Percentiles rank a stretch among this genome's conserved stretches.
These are phyloP conservation scores for Fereydounia khargensis DNA, from an alignment of 1,284 basidiomycete genomes.

Conservation along the genomic window DNA sequence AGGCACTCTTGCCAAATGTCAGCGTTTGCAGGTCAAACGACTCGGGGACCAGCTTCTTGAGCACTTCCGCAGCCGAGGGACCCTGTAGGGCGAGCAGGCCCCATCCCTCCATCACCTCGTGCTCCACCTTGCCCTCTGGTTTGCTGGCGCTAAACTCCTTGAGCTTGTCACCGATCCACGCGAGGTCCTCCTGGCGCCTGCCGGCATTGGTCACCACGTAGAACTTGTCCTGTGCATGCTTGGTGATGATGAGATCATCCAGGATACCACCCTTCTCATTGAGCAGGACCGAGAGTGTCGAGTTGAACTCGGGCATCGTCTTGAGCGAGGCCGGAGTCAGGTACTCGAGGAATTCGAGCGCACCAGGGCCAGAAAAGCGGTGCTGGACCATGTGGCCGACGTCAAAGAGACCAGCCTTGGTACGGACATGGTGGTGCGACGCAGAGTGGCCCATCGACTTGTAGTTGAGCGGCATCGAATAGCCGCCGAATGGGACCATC, in stretches of 20 bases:
- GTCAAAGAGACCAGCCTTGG: slow-evolving; percentile 84
- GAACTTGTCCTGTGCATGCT: slow-evolving; percentile 63
- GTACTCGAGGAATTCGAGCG: slow-evolving; percentile 74
- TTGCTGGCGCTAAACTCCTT: slow-evolving; percentile 36
- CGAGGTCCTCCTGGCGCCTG: slow-evolving; percentile 74
- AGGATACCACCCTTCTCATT: slow-evolving; percentile 90
- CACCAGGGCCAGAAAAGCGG: slow-evolving; percentile 56
- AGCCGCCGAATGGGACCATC: slow-evolving; percentile 96
- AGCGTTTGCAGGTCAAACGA: slow-evolving; percentile 64
- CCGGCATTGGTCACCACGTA: slow-evolving; percentile 98
- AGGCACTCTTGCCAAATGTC: slow-evolving; percentile 52
- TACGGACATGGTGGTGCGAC: slow-evolving; percentile 87
- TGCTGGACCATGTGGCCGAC: slow-evolving; percentile 87
- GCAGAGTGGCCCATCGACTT: slow-evolving; percentile 66
- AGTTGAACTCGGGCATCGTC: slow-evolving; percentile 68
- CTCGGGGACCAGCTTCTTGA: slow-evolving; percentile 66
- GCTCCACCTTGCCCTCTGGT: slow-evolving; percentile 67
- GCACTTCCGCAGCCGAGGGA: slow-evolving; percentile 75
- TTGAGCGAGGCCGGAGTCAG: slow-evolving; percentile 65
- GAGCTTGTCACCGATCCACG: slow-evolving; percentile 73
- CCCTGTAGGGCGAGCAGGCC: slow-evolving; percentile 90
- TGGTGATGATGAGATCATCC: slow-evolving; percentile 71
- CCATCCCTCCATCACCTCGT: slow-evolving; percentile 79
- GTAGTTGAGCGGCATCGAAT: slow-evolving; percentile 88
- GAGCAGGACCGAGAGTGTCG: slow-evolving; percentile 78